These are phyloP conservation scores for Suillus alpinus DNA, from an alignment of 768 basidiomycete genomes.

Conservation along the genomic window DNA sequence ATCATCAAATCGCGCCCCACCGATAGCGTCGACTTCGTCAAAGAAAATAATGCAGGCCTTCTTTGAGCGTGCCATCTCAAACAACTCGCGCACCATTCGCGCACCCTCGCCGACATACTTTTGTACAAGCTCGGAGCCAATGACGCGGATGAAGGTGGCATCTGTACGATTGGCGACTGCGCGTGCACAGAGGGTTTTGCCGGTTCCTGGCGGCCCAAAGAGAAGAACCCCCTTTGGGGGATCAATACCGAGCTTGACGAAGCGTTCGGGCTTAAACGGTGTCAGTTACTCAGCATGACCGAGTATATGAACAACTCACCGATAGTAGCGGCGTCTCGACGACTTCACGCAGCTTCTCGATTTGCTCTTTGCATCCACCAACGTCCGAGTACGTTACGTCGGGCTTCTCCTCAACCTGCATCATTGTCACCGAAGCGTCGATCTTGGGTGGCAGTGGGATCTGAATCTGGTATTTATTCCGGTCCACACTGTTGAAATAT, in stretches of 20 bases:
- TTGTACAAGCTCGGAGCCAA: slow-evolving; percentile 98
- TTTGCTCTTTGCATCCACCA: slow-evolving; percentile 99
- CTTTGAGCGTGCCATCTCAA: slow-evolving; percentile 98
- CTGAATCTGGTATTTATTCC: slow-evolving; percentile 97
- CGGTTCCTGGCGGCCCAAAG: slow-evolving; percentile 96
- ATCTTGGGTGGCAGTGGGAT: slow-evolving; percentile 98
- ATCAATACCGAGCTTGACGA: slow-evolving; percentile 97
- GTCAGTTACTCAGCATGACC: slow-evolving; percentile 13
- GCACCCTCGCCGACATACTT: slow-evolving; percentile 99
- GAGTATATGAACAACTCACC: slow-evolving; percentile 45
- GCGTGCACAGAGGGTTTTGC: slow-evolving; percentile 96
- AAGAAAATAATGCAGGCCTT: slow-evolving; percentile 99
- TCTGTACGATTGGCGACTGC: slow-evolving; percentile 98
- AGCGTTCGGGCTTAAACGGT: slow-evolving; percentile 86
- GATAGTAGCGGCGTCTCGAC: slow-evolving; percentile 95
- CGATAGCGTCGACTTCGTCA: slow-evolving; percentile 97
- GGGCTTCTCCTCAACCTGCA: slow-evolving; percentile 99
- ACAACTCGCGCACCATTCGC: slow-evolving; percentile 96
- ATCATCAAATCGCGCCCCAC: slow-evolving; percentile 97
- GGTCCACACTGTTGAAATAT: slow-evolving; percentile 67
- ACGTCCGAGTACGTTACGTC: slow-evolving; percentile 98
- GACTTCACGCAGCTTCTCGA: slow-evolving; percentile 97
- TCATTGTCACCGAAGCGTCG: slow-evolving; percentile 99
- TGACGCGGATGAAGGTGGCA: slow-evolving; percentile 98
- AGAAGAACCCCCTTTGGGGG: slow-evolving; percentile 97